Base-by-base conservation (phyloP, 2,329 filamentous ascomycete genomes). In the Dactylonectria estremocensis region DNA sequence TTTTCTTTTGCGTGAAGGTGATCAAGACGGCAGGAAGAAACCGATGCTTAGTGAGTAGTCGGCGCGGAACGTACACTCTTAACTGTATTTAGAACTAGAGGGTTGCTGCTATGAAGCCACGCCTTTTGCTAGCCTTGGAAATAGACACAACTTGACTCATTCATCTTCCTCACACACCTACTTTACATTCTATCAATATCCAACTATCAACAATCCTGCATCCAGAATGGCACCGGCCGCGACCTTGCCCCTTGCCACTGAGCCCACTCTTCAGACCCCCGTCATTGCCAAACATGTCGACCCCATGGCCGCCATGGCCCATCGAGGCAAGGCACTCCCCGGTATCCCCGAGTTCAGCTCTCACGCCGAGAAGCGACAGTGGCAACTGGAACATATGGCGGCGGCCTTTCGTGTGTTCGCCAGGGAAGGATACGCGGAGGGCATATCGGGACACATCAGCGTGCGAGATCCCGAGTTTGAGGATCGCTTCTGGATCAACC, bases 381-480 rank as follows among this genome's bases (percentile, higher is more conserved):
- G 61, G 54, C 61, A 64, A n/a, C 61, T 64, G 2, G 52, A 64
- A 18, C 28, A 57, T 31, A 64, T 57, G 53, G 59, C 48, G 6
- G 59, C 31, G 2, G 59, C 59, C 22, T 64, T 64, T 14, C 54
- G 61, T n/a, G 33, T 64, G 9, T 58, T 84, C 71, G 81, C 80
- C 1, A 80, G 81, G 48, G 67, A 80, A 14, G 83, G 83, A 22
- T 85, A 78, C 70, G 76, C 80, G 52, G 83, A 85, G 62, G 83
- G 83, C 1, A 76, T 82, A 62, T 81, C 81, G n/a, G 83, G 83
- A 2, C 83, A 85, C 73, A 84, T 85, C 69, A 83, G 80, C 43
- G 67, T 82, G 22, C 68, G 77, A n/a, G 77, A 79, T 43, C 77
- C 77, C 2, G 66, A 77, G 6, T 56, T 72, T 6, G 68, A 68